phyloP scores from a whole-genome alignment of 73 alveolate genomes.

The Symbiodinium pilosum region DNA sequence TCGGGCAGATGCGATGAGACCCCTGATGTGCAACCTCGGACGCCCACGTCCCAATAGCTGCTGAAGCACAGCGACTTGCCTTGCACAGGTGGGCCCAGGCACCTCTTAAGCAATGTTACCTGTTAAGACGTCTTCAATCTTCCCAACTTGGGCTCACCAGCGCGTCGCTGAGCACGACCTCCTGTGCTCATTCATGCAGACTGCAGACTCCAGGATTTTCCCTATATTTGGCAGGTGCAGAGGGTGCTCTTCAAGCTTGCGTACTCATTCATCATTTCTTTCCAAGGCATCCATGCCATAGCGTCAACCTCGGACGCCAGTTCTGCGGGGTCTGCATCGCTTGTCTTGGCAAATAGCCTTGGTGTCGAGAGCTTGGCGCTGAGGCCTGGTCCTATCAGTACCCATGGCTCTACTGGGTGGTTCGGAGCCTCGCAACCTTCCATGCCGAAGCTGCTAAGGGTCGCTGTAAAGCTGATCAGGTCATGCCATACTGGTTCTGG shows the following conservation, averaged over 20 bases:
- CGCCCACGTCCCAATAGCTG: too few species aligned
- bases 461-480: not conserved
- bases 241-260: constrained; percentile 93
- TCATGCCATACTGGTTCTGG: constrained; percentile 94
- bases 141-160: too few species aligned
- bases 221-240: constrained; percentile 33
- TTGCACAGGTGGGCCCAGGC: too few species aligned
- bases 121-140: too few species aligned
- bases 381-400: constrained; percentile 92
- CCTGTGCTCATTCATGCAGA: too few species aligned
- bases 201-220: not conserved
- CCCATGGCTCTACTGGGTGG: constrained; percentile 90
- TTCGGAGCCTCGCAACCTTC: not conserved
- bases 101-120: too few species aligned
- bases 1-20: too few species aligned
- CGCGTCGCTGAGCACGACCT: too few species aligned
- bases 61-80: too few species aligned
- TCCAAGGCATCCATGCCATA: constrained; percentile 51
- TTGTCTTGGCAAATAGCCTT: not conserved
- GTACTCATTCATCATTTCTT: constrained; percentile 89
- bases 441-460: not conserved
- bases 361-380: not conserved
- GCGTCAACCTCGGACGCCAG: not conserved
- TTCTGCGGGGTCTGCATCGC: too few species aligned
- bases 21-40: too few species aligned